Conservation (phyloP, 2,329 filamentous ascomycete genomes). For the Pestalotiopsis fici region DNA sequence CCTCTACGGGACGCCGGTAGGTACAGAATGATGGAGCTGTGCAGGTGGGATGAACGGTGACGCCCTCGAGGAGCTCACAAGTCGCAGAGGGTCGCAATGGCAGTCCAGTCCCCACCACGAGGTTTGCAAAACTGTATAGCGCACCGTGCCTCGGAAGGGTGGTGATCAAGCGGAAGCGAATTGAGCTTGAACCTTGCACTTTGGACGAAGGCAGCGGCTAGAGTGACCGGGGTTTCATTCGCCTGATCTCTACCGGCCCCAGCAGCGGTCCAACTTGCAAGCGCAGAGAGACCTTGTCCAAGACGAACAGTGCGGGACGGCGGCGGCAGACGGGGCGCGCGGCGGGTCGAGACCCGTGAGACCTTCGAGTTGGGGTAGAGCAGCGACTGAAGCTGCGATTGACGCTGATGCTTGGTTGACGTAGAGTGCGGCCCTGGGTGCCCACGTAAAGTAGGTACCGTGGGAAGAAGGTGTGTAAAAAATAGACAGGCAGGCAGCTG, state of each 20-base stretch:
- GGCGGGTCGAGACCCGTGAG: slow-evolving; percentile 7
- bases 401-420: neutral
- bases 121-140: slow-evolving; percentile 39
- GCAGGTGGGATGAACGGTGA: slow-evolving; percentile 32
- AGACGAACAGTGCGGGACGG: slow-evolving; percentile 5
- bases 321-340: slow-evolving; percentile 9
- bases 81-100: slow-evolving; percentile 33
- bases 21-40: slow-evolving; percentile 15
- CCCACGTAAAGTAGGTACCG: neutral
- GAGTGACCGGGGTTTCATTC: slow-evolving; percentile 40
- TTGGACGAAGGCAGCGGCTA: slow-evolving; percentile 38
- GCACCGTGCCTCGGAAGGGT: slow-evolving; percentile 36
- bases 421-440: neutral
- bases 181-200: slow-evolving; percentile 39
- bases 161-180: slow-evolving; percentile 32
- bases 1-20: slow-evolving; percentile 14
- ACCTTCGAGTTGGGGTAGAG: neutral
- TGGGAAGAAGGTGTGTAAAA: neutral
- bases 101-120: slow-evolving; percentile 33
- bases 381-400: neutral
- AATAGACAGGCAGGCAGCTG: neutral
- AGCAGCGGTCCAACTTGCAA: slow-evolving; percentile 21
- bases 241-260: slow-evolving; percentile 22
- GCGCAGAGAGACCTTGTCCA: slow-evolving; percentile 20
- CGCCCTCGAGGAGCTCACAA: slow-evolving; percentile 22